These are phyloP conservation scores for Tephrocybe sp. DNA, from an alignment of 768 basidiomycete species.

Conservation along the genomic window DNA sequence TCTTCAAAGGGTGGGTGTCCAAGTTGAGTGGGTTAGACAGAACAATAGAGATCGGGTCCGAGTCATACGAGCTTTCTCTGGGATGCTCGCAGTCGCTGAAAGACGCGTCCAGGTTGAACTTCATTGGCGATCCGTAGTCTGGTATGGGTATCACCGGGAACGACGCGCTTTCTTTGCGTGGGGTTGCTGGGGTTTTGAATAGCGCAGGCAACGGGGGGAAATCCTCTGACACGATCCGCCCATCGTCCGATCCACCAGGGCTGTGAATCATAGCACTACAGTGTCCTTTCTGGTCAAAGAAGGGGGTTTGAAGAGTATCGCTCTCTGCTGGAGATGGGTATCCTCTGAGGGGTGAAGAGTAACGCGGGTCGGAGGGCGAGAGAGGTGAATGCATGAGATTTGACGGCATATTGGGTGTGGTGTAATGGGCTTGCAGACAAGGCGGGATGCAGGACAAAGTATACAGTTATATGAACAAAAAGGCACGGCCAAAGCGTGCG, in stretches of 20 bases:
- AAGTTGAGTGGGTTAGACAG: slow-evolving; percentile 11
- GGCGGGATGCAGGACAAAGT: slow-evolving; percentile 16
- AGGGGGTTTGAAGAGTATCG: slow-evolving; percentile 41
- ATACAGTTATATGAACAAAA: slow-evolving; percentile 15
- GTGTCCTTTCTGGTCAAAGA: slow-evolving; percentile 25
- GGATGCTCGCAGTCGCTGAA: slow-evolving; percentile 14
- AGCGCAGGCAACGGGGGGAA: slow-evolving; percentile 6
- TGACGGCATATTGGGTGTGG: slow-evolving; percentile 22
- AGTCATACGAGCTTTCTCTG: slow-evolving; percentile 1
- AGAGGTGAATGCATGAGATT: slow-evolving; percentile 27
- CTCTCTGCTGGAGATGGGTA: slow-evolving; percentile 37
- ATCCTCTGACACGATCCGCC: slow-evolving; percentile 5
- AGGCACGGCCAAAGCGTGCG: slow-evolving; percentile 17
- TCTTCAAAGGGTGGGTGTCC: slow-evolving; percentile 9
- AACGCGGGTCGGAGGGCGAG: slow-evolving; percentile 30
- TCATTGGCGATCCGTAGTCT: slow-evolving; percentile 14
- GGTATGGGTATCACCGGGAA: slow-evolving; percentile 11
- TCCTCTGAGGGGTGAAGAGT: slow-evolving; percentile 25
- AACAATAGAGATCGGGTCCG: slow-evolving; percentile 3
- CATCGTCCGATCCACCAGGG: background rate
- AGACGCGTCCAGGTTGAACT: slow-evolving; percentile 6
- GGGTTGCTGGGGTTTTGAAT: slow-evolving; percentile 8
- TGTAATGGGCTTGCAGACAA: slow-evolving; percentile 13
- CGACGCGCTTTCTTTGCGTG: slow-evolving; percentile 6
- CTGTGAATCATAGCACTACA: background rate